Evolutionary conservation across 768 basidiomycete genomes (phyloP).

Genomic region (Russula abietina): DNA sequence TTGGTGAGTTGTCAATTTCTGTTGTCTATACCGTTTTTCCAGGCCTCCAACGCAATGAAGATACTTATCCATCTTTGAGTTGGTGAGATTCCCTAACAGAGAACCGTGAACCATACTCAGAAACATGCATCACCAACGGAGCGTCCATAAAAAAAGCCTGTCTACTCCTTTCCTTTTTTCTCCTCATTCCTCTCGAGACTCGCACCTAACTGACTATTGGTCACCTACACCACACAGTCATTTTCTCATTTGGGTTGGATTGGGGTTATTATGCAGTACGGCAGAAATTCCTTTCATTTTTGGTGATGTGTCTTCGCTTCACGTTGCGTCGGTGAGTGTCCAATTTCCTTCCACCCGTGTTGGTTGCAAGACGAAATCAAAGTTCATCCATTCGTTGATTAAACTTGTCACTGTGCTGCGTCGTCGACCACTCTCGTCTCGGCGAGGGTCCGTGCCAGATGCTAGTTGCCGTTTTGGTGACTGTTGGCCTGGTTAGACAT

Average conservation of each 20-base stretch:
- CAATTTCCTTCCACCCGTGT: not conserved
- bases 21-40: not conserved
- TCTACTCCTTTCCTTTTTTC: not conserved
- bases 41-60: conserved; percentile 21
- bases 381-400: conserved; percentile 28
- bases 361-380: conserved; percentile 21
- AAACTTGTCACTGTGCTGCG: conserved; percentile 12
- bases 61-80: conserved; percentile 26
- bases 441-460: conserved; percentile 5
- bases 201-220: not conserved
- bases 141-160: conserved; percentile 1
- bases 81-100: conserved; percentile 18
- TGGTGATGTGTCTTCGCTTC: too few species aligned
- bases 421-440: conserved; percentile 15
- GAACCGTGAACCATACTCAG: conserved; percentile 25
- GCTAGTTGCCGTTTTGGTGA: conserved; percentile 21
- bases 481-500: conserved; percentile 11
- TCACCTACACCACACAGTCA: not conserved
- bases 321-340: conserved; percentile 1
- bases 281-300: too few species aligned
- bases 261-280: not conserved
- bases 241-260: not conserved
- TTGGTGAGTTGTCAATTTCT: conserved; percentile 13
- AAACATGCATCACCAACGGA: conserved; percentile 28
- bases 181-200: not conserved